Conservation (phyloP, 768 basidiomycete genomes). For the Cystofilobasidium capitatum region DNA sequence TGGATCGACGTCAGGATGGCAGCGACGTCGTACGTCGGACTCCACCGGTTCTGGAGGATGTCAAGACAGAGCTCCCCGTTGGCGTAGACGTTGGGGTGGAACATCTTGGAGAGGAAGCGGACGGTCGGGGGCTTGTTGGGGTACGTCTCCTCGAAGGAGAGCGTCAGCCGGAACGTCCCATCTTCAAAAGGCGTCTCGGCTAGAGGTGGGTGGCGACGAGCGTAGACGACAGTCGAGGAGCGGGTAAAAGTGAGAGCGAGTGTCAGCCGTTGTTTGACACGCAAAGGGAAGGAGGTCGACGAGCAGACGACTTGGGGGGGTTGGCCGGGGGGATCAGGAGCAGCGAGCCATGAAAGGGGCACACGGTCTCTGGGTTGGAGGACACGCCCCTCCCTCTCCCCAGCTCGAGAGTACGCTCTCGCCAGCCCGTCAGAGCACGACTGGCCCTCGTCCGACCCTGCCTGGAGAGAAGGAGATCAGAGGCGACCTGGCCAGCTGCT, state of each 20-base stretch:
- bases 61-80: constrained; percentile 97
- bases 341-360: not conserved
- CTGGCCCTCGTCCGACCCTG: no score
- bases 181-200: constrained; percentile 99
- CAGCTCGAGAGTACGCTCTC: no score
- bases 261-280: not conserved
- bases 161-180: constrained; percentile 90
- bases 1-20: constrained; percentile 96
- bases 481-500: no score
- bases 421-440: no score
- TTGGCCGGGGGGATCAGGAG: no score
- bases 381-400: no score
- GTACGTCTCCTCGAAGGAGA: constrained; percentile 95
- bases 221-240: not conserved
- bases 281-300: not conserved
- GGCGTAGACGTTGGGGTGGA: constrained; percentile 97
- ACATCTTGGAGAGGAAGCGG: constrained; percentile 91
- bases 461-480: no score
- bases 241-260: not conserved
- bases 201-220: constrained; percentile 37
- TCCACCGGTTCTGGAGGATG: constrained; percentile 98
- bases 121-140: constrained; percentile 98
- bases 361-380: no score
- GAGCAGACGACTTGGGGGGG: no score
- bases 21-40: constrained; percentile 96